Evolutionary conservation across 306 rosid genomes (phyloP), one percentile per base, ranked within the genome.

Genomic region (Myrica gale): DNA sequence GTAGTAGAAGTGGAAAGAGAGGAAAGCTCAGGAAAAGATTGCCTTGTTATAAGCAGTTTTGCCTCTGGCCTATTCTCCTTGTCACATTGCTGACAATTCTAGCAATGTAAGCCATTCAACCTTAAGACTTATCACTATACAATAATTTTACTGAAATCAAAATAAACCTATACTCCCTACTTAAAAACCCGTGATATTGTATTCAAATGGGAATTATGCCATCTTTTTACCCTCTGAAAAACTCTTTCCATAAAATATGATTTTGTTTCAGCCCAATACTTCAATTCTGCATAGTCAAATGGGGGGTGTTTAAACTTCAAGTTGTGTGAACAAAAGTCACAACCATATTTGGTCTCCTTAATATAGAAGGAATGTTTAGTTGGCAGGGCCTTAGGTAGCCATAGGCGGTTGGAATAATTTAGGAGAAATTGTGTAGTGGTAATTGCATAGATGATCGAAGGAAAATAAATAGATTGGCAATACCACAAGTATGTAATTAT

Each of bases 101-200:
- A 39, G 88, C 89, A 12, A 69, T 89, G 97, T 90, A 86, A 90
- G 93, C 79, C 39, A 6, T 58, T 20, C 44, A 74, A 19, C 56
- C n/a, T 10, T 21, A 17, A 7, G 50, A 47, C 19, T 6, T 16
- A 17, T 41, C 0, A 20, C 5, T 5, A 20, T 7, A 7, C 1
- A 65, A 65, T 7, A 17, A 41, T 17, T 16, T 39, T 4, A 41
- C 6, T 13, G 42, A 41, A 65, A 17, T 42, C 19, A 39, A 17
- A n/a, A 41, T 41, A 7, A 41, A 16, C 20, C 48, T 23, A 1
- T 60, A 20, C 6, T 48, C 53, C 0, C 16, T 60, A 60, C 67
- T 26, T 13, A 15, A 53, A 53, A 53, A 19, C 58, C 15, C 9
- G 17, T 13, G 58, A 53, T 53, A 53, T 15, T 19, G 8, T 9